phyloP scores from a whole-genome alignment of 768 basidiomycete species.

The Calocera viscosa region DNA sequence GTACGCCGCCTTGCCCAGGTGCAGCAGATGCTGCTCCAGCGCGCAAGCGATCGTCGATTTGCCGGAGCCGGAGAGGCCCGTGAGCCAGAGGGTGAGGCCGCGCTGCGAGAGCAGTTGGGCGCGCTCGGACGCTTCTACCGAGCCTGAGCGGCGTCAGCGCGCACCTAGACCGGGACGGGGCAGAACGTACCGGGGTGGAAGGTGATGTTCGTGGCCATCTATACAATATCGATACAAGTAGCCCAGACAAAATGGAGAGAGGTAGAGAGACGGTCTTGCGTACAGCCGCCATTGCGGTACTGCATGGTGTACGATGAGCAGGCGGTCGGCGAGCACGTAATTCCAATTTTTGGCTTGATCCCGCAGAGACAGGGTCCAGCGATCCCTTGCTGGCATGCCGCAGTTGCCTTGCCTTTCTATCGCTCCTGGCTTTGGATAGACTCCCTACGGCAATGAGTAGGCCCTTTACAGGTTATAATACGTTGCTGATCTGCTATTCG shows the following conservation, averaged over 20 bases:
- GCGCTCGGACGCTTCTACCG: constrained; percentile 59
- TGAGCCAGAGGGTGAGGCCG: constrained; percentile 91
- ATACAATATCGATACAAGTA: background rate
- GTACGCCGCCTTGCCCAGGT: constrained; percentile 73
- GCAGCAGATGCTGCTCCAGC: constrained; percentile 86
- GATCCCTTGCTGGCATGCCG: background rate
- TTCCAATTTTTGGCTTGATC: background rate
- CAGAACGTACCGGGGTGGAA: constrained; percentile 49
- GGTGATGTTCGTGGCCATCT: constrained; percentile 39
- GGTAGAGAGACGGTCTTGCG: background rate
- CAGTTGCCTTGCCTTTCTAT: background rate
- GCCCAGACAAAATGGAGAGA: background rate
- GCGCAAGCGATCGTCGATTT: constrained; percentile 99
- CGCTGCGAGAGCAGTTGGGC: constrained; percentile 55
- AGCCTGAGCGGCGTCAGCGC: constrained; percentile 36
- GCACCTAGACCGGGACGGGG: too few relatives aligned
- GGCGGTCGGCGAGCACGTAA: background rate
- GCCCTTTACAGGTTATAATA: too few relatives aligned
- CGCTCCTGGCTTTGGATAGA: too few relatives aligned
- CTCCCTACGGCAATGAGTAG: too few relatives aligned
- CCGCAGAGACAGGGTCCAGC: background rate
- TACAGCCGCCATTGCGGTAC: background rate
- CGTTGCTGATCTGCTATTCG: too few relatives aligned
- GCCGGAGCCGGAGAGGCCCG: constrained; percentile 88
- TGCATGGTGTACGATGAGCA: background rate